phyloP scores from a whole-genome alignment of 345 rosid species.

The Euclidium syriacum region DNA sequence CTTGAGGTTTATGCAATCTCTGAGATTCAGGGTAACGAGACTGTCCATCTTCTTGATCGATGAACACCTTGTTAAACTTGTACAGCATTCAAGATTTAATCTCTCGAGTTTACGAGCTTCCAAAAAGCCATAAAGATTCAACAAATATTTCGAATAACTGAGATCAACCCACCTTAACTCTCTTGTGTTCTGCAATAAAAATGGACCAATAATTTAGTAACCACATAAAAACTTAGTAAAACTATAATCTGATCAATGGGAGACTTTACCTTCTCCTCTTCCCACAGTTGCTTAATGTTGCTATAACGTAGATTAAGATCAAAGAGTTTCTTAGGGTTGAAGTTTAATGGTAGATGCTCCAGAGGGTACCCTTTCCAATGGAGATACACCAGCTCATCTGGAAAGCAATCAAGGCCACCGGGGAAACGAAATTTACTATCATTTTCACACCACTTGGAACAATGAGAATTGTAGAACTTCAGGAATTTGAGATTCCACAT shows the following conservation, averaged over 20 bases:
- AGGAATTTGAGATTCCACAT: constrained; percentile 35
- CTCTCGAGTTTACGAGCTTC: constrained; percentile 22
- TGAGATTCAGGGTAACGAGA: constrained; percentile 20
- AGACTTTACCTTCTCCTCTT: constrained; percentile 24
- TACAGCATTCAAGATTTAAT: constrained; percentile 23
- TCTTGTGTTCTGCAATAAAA: constrained; percentile 18
- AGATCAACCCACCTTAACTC: constrained; percentile 31
- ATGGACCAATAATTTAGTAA: not conserved
- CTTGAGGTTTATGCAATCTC: constrained; percentile 20
- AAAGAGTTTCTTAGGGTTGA: constrained; percentile 24
- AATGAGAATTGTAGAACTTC: constrained; percentile 24
- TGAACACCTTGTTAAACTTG: constrained; percentile 9
- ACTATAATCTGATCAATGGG: not conserved
- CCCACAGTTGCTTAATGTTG: constrained; percentile 27
- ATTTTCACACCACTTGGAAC: constrained; percentile 21
- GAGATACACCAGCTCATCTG: constrained; percentile 28
- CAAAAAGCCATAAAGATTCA: constrained; percentile 22
- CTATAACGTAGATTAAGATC: constrained; percentile 24
- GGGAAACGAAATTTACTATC: constrained; percentile 11
- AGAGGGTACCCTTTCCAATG: constrained; percentile 31
- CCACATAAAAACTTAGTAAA: not conserved
- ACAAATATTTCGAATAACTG: constrained; percentile 10
- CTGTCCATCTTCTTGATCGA: constrained; percentile 10
- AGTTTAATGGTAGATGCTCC: constrained; percentile 26
- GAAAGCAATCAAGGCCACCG: constrained; percentile 19